Base-by-base conservation (phyloP, 1,139 yeast genomes). In the Kluyveromyces marxianus region DNA sequence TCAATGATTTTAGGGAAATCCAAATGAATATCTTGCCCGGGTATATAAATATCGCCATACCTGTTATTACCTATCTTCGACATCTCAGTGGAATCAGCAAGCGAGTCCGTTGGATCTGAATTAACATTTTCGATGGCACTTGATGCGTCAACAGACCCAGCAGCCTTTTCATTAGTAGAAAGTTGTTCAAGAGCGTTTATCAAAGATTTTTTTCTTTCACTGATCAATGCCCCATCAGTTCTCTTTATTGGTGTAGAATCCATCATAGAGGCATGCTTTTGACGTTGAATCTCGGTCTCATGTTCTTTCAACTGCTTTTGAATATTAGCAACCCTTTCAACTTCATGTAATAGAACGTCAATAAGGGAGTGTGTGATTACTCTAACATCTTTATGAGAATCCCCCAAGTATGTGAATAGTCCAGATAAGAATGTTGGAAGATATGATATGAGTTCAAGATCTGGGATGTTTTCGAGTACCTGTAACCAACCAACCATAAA, bases 401-500 rank as follows among this genome's bases (percentile, higher is more conserved):
- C 92, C 54, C 88, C 86, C 48, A 92, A 69, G 60, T 88, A 92
- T 31, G 81, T 76, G 45, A 92, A 71, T 47, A 94, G 70, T 0
- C 97, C 97, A 45, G 90, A 95, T 39, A 94, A 71, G 62, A 92
- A 88, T 41, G 88, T 86, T 0, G 98, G 97, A 42, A 94, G 70
- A 60, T 85, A 92, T 0, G 95, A 78, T 25, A 92, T 81, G 50
- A 94, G 70, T 56, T 92, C 97, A 50, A 92, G 71, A 42, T 92
- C 94, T 0, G 99, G 98, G 10, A 92, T 88, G 25, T 94, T 89
- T 63, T 92, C 95, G 44, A 94, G 72, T 26, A 94, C 75, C 49
- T 89, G 86, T 44, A 94, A 75, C 98, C 98, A 94, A 44, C 95
- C 84, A 7, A 92, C 92, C 50, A 94, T 69, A 58, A 92, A 92